Conservation (phyloP, 1,139 yeast species). For the Casaregolazyma suthepensis region DNA sequence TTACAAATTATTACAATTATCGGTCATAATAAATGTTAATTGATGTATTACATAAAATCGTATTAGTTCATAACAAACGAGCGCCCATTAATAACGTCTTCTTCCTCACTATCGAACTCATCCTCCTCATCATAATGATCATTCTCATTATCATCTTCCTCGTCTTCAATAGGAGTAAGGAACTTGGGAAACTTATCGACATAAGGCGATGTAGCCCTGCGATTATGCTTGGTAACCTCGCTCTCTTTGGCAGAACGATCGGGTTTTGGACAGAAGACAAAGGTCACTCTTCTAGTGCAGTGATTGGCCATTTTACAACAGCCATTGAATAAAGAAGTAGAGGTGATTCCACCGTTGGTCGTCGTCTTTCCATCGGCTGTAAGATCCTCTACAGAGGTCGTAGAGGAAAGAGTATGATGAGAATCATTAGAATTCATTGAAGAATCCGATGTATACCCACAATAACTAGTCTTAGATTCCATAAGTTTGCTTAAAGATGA, state of each 20-base stretch:
- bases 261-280: constrained; percentile 10
- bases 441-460: constrained; percentile 6
- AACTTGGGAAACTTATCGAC: constrained; percentile 8
- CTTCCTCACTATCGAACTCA: constrained; percentile 10
- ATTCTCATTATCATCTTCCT: constrained; percentile 12
- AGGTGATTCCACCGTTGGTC: not conserved
- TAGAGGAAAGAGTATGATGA: constrained; percentile 1
- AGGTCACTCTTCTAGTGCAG: constrained; percentile 5
- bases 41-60: not conserved
- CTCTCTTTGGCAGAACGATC: constrained; percentile 3
- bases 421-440: constrained; percentile 2
- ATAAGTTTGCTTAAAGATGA: constrained; percentile 5
- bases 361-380: not conserved
- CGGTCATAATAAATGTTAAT: not conserved
- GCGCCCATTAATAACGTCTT: constrained; percentile 7
- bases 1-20: no score
- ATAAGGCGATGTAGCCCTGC: constrained; percentile 5
- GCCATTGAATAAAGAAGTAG: not conserved
- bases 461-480: not conserved
- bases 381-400: constrained; percentile 2
- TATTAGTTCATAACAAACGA: not conserved
- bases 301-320: constrained; percentile 4
- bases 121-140: constrained; percentile 11
- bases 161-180: constrained; percentile 9
- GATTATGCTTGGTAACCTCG: constrained; percentile 1